phyloP scores from a whole-genome alignment of 2,329 filamentous ascomycete species.

The Pseudodiploospora longispora region DNA sequence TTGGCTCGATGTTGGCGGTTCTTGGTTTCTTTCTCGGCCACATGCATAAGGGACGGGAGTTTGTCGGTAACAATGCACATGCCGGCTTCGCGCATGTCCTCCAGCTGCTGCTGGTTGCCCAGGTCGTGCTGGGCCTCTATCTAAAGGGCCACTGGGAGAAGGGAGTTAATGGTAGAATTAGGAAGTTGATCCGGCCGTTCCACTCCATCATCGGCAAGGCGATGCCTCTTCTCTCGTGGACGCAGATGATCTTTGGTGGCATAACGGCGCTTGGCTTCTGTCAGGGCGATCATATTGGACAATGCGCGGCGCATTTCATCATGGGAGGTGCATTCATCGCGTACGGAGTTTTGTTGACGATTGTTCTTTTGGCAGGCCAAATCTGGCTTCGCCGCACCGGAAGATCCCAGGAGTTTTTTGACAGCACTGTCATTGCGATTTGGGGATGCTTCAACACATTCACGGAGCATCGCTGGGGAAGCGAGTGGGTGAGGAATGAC shows the following conservation, averaged over 20 bases:
- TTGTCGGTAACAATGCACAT: conserved; percentile 68
- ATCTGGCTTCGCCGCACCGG: conserved; percentile 74
- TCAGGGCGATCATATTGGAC: conserved; percentile 80
- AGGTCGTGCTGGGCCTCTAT: conserved; percentile 77
- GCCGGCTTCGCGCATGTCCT: conserved; percentile 70
- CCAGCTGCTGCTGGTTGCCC: conserved; percentile 69
- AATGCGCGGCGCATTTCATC: conserved; percentile 95
- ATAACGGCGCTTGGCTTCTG: conserved; percentile 92
- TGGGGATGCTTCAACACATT: conserved; percentile 99
- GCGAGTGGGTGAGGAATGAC: conserved; percentile 83
- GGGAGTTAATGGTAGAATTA: conserved; percentile 71
- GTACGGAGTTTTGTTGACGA: conserved; percentile 81
- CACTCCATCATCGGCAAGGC: conserved; percentile 81
- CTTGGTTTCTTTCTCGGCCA: conserved; percentile 89
- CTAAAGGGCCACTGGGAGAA: conserved; percentile 82
- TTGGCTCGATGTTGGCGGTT: conserved; percentile 67
- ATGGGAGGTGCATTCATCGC: conserved; percentile 97
- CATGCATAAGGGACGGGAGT: conserved; percentile 80
- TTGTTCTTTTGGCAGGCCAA: conserved; percentile 82
- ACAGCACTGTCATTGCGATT: conserved; percentile 79
- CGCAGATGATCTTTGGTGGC: conserved; percentile 92
- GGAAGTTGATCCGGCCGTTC: conserved; percentile 59
- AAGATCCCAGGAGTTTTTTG: conserved; percentile 93
- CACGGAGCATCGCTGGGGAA: conserved; percentile 92
- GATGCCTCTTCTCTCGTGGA: conserved; percentile 81